Conservation (phyloP, 306 rosid genomes). For the Begonia masoniana region DNA sequence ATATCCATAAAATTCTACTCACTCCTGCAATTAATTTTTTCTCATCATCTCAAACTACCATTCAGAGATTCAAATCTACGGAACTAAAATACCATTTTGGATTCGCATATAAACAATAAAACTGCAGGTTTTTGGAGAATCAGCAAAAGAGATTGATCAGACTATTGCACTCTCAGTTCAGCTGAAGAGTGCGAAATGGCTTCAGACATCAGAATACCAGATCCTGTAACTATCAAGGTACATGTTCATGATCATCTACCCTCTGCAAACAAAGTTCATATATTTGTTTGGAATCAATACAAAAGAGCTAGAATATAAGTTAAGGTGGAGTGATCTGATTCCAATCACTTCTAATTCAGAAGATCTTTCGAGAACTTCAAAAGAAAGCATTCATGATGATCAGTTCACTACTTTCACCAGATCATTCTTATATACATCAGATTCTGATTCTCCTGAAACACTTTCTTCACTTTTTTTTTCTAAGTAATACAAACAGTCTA, state of each 20-base stretch:
- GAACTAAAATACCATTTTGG: background rate
- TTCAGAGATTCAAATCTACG: conserved; percentile 1
- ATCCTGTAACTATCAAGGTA: conserved; percentile 29
- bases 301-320: too few species aligned
- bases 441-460: too few species aligned
- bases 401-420: too few species aligned
- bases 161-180: conserved; percentile 9
- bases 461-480: too few species aligned
- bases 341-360: too few species aligned
- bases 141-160: conserved; percentile 11
- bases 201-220: conserved; percentile 24
- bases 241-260: background rate
- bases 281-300: too few species aligned
- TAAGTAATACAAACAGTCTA: too few species aligned
- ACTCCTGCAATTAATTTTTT: background rate
- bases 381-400: too few species aligned
- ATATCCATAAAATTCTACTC: conserved; percentile 1
- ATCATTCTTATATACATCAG: too few species aligned
- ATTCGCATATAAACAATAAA: background rate
- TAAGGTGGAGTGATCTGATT: too few species aligned
- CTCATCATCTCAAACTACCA: background rate
- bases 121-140: background rate
- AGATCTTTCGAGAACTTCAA: too few species aligned
- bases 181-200: conserved; percentile 27
- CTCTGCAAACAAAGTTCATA: too few species aligned